phyloP scores from a whole-genome alignment of 805 yeast species.

The Hanseniaspora taiwanica region DNA sequence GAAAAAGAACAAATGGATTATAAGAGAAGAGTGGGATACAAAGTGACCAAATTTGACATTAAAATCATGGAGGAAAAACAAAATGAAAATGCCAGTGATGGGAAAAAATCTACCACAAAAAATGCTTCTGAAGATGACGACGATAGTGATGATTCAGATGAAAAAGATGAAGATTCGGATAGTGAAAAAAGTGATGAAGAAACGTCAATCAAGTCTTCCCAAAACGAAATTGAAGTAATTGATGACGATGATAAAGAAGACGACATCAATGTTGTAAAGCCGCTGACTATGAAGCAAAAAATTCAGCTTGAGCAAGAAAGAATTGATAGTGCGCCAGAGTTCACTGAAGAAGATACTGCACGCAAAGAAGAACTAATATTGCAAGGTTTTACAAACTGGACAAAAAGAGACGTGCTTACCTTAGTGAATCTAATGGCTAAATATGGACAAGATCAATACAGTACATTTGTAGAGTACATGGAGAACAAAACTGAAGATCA shows the following conservation, averaged over 20 bases:
- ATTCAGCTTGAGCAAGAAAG: conserved; percentile 35
- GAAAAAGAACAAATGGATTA: conserved; percentile 54
- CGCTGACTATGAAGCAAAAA: conserved; percentile 12
- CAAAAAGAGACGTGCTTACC: conserved; percentile 60
- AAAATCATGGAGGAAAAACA: conserved; percentile 41
- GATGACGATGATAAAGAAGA: no score
- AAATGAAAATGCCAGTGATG: conserved; percentile 16
- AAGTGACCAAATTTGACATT: conserved; percentile 45
- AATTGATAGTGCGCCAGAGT: conserved; percentile 42
- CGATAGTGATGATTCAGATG: conserved; percentile 8
- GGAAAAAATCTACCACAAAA: conserved; percentile 17
- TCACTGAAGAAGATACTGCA: conserved; percentile 48
- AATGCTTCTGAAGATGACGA: conserved; percentile 17
- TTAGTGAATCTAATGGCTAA: conserved; percentile 59
- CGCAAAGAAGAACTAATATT: conserved; percentile 39
- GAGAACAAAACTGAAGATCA: conserved; percentile 47
- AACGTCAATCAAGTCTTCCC: no score
- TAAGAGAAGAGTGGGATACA: conserved; percentile 46
- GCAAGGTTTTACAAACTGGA: conserved; percentile 55
- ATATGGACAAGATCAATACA: conserved; percentile 42
- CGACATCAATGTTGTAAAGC: no score
- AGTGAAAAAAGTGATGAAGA: conserved; percentile 8
- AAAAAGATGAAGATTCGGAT: conserved; percentile 7
- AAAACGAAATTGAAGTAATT: no score
- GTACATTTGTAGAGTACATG: conserved; percentile 38